Conservation (phyloP, 1,139 yeast species). For the Yamadazyma diospyri region DNA sequence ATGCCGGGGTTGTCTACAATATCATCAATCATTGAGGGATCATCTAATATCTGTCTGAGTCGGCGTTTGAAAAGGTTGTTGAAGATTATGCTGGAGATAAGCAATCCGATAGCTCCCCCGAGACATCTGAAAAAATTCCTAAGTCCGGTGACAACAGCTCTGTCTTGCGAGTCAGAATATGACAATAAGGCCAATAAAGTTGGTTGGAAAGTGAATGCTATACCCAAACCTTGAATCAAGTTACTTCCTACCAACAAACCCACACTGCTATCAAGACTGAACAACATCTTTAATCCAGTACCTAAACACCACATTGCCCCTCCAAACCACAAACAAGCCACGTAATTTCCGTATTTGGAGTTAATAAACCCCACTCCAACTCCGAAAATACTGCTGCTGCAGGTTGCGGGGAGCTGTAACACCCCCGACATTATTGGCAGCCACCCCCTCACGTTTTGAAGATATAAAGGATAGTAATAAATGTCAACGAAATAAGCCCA, state of each 20-base stretch:
- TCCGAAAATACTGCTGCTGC: constrained; percentile 16
- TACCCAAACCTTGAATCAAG: constrained; percentile 44
- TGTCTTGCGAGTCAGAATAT: constrained; percentile 41
- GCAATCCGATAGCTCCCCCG: constrained; percentile 54
- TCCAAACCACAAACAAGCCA: constrained; percentile 38
- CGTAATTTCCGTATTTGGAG: constrained; percentile 37
- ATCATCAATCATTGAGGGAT: constrained; percentile 1
- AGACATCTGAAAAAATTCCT: constrained; percentile 51
- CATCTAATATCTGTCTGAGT: constrained; percentile 1
- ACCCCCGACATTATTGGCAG: constrained; percentile 13
- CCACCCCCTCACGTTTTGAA: constrained; percentile 32
- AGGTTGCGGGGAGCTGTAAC: constrained; percentile 14
- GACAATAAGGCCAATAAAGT: constrained; percentile 52
- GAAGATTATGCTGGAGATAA: constrained; percentile 24
- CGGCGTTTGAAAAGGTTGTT: constrained; percentile 7
- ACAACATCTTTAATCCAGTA: constrained; percentile 33
- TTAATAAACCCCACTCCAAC: constrained; percentile 35
- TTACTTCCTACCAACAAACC: constrained; percentile 33
- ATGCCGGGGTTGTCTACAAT: constrained; percentile 6
- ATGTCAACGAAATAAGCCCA: constrained; percentile 42
- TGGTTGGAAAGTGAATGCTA: constrained; percentile 53
- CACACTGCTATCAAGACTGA: constrained; percentile 23
- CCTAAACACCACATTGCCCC: constrained; percentile 41
- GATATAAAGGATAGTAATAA: constrained; percentile 48
- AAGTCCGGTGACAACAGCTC: constrained; percentile 52